phyloP scores from a whole-genome alignment of 2,329 filamentous ascomycete genomes.

The Aaosphaeria arxii region DNA sequence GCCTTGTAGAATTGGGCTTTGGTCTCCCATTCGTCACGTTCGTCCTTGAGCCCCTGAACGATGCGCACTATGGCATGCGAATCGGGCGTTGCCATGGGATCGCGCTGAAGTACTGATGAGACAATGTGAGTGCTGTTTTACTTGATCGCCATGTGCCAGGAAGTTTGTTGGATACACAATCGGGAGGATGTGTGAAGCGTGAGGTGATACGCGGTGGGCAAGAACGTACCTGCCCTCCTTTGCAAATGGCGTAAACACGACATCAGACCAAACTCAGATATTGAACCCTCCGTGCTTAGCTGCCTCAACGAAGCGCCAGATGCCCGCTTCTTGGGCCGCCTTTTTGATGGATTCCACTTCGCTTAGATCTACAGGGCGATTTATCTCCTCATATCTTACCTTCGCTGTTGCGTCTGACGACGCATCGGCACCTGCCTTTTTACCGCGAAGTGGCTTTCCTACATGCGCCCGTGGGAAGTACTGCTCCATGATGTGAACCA shows the following conservation, averaged over 20 bases:
- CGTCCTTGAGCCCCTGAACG: conserved; percentile 22
- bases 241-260: no score
- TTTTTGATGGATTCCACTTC: conserved; percentile 66
- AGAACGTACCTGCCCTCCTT: no score
- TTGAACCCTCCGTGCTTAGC: conserved; percentile 57
- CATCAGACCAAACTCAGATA: conserved; percentile 20
- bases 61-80: conserved; percentile 6
- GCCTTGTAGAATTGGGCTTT: conserved; percentile 24
- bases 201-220: no score
- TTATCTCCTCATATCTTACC: conserved; percentile 73
- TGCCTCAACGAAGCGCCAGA: conserved; percentile 76
- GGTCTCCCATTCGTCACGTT: conserved; percentile 28
- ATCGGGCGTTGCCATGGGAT: neutral
- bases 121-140: neutral
- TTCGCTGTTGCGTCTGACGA: conserved; percentile 36
- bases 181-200: no score
- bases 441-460: conserved; percentile 58
- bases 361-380: conserved; percentile 62
- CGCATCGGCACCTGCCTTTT: conserved; percentile 19
- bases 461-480: conserved; percentile 80
- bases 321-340: conserved; percentile 67
- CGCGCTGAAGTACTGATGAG: neutral
- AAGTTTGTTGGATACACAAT: no score
- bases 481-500: conserved; percentile 88
- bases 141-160: neutral